Conservation (phyloP, 495 filamentous ascomycete species). For the Acidiella bohemica region DNA sequence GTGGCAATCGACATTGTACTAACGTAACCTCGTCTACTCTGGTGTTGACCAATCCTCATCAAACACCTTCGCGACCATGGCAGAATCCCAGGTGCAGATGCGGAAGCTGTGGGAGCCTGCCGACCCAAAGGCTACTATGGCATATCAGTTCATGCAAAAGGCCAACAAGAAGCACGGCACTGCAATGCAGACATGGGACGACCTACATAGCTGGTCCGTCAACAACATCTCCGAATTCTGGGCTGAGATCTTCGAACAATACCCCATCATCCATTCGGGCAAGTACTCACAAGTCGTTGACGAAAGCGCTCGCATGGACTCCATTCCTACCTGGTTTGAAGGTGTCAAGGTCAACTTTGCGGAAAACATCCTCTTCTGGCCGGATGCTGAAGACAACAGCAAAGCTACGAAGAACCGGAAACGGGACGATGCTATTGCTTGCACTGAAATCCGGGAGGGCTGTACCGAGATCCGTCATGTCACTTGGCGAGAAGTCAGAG, state of each 20-base stretch:
- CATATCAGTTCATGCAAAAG: conserved; percentile 27
- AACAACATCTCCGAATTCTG: conserved; percentile 49
- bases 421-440: conserved; percentile 53
- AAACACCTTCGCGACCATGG: conserved; percentile 7
- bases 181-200: conserved; percentile 43
- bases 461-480: conserved; percentile 40
- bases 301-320: conserved; percentile 51
- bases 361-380: conserved; percentile 48
- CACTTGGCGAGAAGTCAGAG: conserved; percentile 51
- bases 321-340: conserved; percentile 55
- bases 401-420: conserved; percentile 40
- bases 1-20: too few species aligned
- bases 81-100: conserved; percentile 12
- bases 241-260: conserved; percentile 45
- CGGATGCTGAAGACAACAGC: conserved; percentile 21
- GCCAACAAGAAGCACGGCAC: conserved; percentile 20
- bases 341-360: conserved; percentile 49
- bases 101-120: conserved; percentile 31
- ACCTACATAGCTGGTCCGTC: conserved; percentile 52
- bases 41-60: too few species aligned
- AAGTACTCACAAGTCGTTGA: conserved; percentile 40
- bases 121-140: conserved; percentile 22
- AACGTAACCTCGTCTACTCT: too few species aligned
- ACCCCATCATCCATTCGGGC: conserved; percentile 43
- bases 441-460: conserved; percentile 63